Evolutionary conservation across 1,139 yeast species (phyloP).

Genomic region (Kodamaea anthophila): DNA sequence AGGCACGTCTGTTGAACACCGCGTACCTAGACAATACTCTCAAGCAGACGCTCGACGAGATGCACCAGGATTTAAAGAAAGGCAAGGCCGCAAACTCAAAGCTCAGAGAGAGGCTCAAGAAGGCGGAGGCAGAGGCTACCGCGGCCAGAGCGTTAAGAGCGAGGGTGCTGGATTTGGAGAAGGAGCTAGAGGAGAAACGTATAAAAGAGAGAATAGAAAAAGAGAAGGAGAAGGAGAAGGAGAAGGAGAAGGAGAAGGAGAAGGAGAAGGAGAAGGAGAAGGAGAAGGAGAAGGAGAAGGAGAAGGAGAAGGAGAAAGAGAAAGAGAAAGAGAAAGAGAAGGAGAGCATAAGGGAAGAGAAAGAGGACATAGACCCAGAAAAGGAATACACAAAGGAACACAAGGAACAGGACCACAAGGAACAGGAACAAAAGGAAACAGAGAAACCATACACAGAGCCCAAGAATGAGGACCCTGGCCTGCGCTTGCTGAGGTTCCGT

Average conservation of each 20-base stretch:
- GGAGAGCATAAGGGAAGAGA: too few relatives aligned
- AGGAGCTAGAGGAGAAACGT: conserved; percentile 6
- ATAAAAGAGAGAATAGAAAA: conserved; percentile 5
- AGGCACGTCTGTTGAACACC: conserved; percentile 25
- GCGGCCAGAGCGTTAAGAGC: conserved; percentile 4
- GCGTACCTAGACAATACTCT: conserved; percentile 21
- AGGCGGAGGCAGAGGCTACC: conserved; percentile 15
- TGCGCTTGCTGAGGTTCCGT: too few relatives aligned
- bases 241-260: conserved; percentile 2
- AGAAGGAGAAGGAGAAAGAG: background rate
- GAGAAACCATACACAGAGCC: too few relatives aligned
- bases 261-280: conserved; percentile 3
- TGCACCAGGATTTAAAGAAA: conserved; percentile 17
- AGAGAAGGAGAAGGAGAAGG: conserved; percentile 4
- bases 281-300: conserved; percentile 1
- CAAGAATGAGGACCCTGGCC: background rate
- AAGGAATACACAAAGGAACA: too few relatives aligned
- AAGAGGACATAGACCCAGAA: background rate
- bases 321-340: too few relatives aligned
- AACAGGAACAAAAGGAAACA: too few relatives aligned
- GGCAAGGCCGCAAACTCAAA: conserved; percentile 17
- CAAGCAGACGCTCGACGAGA: conserved; percentile 14
- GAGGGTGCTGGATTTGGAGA: conserved; percentile 8
- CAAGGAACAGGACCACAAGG: too few relatives aligned
- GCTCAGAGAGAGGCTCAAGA: conserved; percentile 16